Conservation (phyloP, 1,284 basidiomycete genomes). For the Cutaneotrichosporon spelunceum region DNA sequence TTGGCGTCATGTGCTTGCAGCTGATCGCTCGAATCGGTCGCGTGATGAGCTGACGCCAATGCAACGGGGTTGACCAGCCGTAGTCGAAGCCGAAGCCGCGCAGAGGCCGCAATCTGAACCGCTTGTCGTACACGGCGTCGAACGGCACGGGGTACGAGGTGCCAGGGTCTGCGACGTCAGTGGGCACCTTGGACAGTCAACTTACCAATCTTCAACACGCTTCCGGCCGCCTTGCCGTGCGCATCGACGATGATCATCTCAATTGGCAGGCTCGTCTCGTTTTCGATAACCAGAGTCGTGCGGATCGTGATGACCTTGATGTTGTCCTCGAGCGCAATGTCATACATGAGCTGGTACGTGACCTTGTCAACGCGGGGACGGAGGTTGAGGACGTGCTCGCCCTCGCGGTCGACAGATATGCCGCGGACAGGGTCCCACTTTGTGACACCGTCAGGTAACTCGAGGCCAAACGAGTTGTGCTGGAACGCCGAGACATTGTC, state of each 20-base stretch:
- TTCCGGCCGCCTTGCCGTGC: slow-evolving; percentile 73
- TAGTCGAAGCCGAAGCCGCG: slow-evolving; percentile 65
- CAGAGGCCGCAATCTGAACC: slow-evolving; percentile 86
- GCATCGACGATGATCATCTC: slow-evolving; percentile 89
- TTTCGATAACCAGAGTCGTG: slow-evolving; percentile 90
- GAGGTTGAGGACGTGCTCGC: slow-evolving; percentile 83
- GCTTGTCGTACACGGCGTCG: slow-evolving; percentile 78
- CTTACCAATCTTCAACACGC: slow-evolving; percentile 78
- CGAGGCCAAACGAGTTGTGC: slow-evolving; percentile 78
- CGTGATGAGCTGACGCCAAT: slow-evolving; percentile 86
- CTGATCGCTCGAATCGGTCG: slow-evolving; percentile 74
- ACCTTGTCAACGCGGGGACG: slow-evolving; percentile 75
- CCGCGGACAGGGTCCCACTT: slow-evolving; percentile 83
- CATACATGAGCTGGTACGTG: slow-evolving; percentile 80
- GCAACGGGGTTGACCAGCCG: slow-evolving; percentile 82
- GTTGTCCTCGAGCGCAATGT: slow-evolving; percentile 86
- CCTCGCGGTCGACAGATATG: slow-evolving; percentile 90
- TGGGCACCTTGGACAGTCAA: slow-evolving; percentile 22
- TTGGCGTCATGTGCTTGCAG: slow-evolving; percentile 76
- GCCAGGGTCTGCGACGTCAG: slow-evolving; percentile 63
- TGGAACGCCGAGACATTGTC: slow-evolving; percentile 79
- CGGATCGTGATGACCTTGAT: slow-evolving; percentile 93
- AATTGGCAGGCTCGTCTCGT: slow-evolving; percentile 85
- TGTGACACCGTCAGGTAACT: slow-evolving; percentile 70
- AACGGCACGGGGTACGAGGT: slow-evolving; percentile 86